These are phyloP conservation scores for Meyerozyma smithsonii DNA, from an alignment of 1,139 yeast species.

Conservation along the genomic window DNA sequence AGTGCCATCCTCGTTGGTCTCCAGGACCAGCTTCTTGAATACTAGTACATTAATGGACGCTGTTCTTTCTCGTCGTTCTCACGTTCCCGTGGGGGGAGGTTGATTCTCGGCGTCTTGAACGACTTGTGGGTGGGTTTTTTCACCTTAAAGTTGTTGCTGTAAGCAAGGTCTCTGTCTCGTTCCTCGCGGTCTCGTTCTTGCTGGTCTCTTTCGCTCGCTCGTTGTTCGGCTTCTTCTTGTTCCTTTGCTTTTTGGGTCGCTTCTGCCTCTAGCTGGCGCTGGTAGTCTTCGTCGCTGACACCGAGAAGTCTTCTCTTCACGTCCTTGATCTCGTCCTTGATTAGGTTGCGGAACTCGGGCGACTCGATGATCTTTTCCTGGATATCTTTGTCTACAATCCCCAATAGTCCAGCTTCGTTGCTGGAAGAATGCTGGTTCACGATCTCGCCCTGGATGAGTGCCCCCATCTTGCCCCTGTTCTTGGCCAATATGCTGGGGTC, in stretches of 20 bases:
- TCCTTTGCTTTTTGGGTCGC: slow-evolving; percentile 6
- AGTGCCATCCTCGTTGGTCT: no score
- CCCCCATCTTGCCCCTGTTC: slow-evolving; percentile 50
- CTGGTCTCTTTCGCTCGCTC: slow-evolving; percentile 7
- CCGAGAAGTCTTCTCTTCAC: slow-evolving; percentile 31
- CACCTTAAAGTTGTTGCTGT: slow-evolving; percentile 26
- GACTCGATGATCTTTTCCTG: slow-evolving; percentile 44
- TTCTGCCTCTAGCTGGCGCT: slow-evolving; percentile 19
- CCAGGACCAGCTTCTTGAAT: background rate
- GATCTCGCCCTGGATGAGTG: slow-evolving; percentile 49
- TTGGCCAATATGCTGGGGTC: slow-evolving; percentile 47
- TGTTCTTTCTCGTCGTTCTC: slow-evolving; percentile 8
- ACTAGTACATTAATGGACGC: slow-evolving; percentile 11
- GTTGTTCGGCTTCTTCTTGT: slow-evolving; percentile 7
- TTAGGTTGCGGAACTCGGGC: slow-evolving; percentile 31
- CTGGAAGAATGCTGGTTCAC: slow-evolving; percentile 16
- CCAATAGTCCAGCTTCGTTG: slow-evolving; percentile 16
- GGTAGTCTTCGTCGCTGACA: slow-evolving; percentile 39
- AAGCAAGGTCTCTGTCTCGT: slow-evolving; percentile 8
- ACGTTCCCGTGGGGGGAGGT: slow-evolving; percentile 13
- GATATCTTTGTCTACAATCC: slow-evolving; percentile 44
- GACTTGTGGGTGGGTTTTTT: slow-evolving; percentile 19
- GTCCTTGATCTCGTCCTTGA: slow-evolving; percentile 33
- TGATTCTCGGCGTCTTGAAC: slow-evolving; percentile 30
- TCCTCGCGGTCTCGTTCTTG: slow-evolving; percentile 8